Evolutionary conservation across 805 yeast species (phyloP).

Genomic region (Saccharomycopsis fibuligera): DNA sequence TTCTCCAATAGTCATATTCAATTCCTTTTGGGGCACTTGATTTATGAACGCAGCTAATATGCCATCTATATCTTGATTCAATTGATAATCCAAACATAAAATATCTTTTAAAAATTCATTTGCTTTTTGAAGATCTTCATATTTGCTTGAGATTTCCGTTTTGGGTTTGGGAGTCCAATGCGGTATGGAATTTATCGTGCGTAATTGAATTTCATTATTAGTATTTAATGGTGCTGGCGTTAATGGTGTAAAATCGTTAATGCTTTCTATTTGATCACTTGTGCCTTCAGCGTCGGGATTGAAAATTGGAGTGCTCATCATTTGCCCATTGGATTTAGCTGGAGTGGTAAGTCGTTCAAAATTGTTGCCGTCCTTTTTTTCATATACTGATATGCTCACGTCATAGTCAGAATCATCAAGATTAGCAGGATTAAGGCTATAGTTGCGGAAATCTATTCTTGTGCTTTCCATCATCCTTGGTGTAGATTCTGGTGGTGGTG

Average conservation of each 20-base stretch:
- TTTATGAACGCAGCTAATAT: conserved; percentile 55
- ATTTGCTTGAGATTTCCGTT: conserved; percentile 4
- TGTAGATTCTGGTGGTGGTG: neutral
- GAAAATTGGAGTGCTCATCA: conserved; percentile 7
- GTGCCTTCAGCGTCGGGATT: conserved; percentile 14
- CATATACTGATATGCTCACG: conserved; percentile 16
- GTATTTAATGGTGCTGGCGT: conserved; percentile 2
- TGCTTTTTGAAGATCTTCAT: conserved; percentile 17
- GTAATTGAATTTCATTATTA: conserved; percentile 9
- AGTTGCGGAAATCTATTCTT: conserved; percentile 12
- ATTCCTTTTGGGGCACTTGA: conserved; percentile 63
- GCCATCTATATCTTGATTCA: conserved; percentile 62
- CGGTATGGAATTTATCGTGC: neutral
- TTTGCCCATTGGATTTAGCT: neutral
- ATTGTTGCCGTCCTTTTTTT: neutral
- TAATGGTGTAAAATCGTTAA: conserved; percentile 10
- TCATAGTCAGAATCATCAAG: conserved; percentile 21
- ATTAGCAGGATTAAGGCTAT: conserved; percentile 19
- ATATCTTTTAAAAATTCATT: conserved; percentile 16
- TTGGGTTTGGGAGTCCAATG: conserved; percentile 14
- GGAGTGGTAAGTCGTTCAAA: neutral
- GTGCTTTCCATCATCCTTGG: conserved; percentile 3
- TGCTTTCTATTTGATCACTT: neutral
- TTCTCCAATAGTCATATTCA: conserved; percentile 60
- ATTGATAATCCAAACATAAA: conserved; percentile 25